Conservation (phyloP, 2,329 filamentous ascomycete genomes). For the Aspergillus alliaceus region DNA sequence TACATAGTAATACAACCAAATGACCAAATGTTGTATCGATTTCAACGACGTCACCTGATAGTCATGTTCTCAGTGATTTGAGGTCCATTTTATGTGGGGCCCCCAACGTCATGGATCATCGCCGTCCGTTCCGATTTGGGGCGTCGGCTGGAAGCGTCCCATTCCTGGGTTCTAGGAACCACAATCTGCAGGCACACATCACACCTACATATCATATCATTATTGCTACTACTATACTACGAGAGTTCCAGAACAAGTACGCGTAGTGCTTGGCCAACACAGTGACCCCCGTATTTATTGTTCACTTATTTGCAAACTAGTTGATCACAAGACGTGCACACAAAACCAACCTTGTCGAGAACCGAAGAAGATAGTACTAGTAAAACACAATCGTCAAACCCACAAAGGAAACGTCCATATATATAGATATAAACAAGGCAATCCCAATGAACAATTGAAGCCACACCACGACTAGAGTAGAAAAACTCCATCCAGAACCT, state of each 20-base stretch:
- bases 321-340: background rate
- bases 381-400: background rate
- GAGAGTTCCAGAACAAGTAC: too few species aligned
- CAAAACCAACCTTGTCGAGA: background rate
- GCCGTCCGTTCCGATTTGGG: background rate
- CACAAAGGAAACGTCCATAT: background rate
- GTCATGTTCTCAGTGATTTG: slow-evolving; percentile 18
- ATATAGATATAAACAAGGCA: slow-evolving; percentile 15
- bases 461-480: slow-evolving; percentile 26
- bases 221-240: too few species aligned
- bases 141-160: background rate
- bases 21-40: background rate
- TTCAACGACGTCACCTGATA: slow-evolving; percentile 27
- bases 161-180: background rate
- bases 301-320: slow-evolving; percentile 2
- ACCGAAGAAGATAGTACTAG: background rate
- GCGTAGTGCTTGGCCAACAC: background rate
- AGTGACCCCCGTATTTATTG: background rate
- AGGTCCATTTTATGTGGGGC: background rate
- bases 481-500: slow-evolving; percentile 25
- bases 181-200: background rate
- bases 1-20: too few species aligned
- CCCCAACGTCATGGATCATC: background rate
- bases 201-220: too few species aligned
- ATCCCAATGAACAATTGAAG: slow-evolving; percentile 18